These are phyloP conservation scores for Pestalotiopsis fici DNA, from an alignment of 2,329 filamentous ascomycete species.

Conservation along the genomic window DNA sequence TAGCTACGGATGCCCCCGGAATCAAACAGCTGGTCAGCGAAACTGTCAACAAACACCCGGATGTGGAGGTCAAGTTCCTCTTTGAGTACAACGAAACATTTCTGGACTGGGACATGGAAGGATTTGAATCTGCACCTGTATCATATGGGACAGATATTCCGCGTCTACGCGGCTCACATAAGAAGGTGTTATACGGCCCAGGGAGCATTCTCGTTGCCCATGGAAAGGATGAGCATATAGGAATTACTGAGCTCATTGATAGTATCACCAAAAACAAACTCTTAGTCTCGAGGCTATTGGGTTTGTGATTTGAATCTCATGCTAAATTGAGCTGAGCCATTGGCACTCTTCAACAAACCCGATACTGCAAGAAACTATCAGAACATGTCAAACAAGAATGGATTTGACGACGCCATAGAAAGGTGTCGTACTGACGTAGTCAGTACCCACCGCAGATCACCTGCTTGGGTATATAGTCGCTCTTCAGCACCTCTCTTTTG, in stretches of 20 bases:
- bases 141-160: slow-evolving; percentile 41
- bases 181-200: slow-evolving; percentile 38
- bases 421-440: too few relatives aligned
- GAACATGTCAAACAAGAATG: too few relatives aligned
- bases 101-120: slow-evolving; percentile 38
- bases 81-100: slow-evolving; percentile 38
- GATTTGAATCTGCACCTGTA: slow-evolving; percentile 36
- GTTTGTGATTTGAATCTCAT: neutral
- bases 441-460: too few relatives aligned
- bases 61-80: slow-evolving; percentile 33
- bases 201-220: slow-evolving; percentile 39
- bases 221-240: slow-evolving; percentile 36
- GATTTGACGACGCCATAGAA: too few relatives aligned
- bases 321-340: too few relatives aligned
- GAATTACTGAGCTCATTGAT: slow-evolving; percentile 35
- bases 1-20: slow-evolving; percentile 33
- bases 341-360: too few relatives aligned
- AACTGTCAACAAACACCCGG: slow-evolving; percentile 29
- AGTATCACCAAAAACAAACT: slow-evolving; percentile 38
- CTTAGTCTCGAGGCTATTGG: slow-evolving; percentile 12
- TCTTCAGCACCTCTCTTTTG: too few relatives aligned
- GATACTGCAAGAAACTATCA: too few relatives aligned
- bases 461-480: too few relatives aligned
- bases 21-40: slow-evolving; percentile 33
- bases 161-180: slow-evolving; percentile 31